These are phyloP conservation scores for Vitis hybrid DNA, from an alignment of 177 flowering plant species.

Conservation along the genomic window DNA sequence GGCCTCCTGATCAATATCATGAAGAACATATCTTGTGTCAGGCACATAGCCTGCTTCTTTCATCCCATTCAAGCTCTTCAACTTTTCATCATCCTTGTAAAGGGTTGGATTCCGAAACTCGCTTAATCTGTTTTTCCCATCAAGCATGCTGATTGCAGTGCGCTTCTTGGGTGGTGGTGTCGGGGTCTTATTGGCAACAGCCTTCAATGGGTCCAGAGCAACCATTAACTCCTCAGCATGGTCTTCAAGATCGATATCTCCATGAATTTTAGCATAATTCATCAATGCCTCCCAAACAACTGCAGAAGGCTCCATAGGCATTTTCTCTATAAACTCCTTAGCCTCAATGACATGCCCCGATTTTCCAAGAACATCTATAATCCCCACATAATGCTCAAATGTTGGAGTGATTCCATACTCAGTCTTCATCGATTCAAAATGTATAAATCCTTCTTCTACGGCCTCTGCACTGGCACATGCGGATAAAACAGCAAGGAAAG, in stretches of 20 bases:
- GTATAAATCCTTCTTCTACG: slow-evolving; percentile 77
- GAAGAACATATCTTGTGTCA: slow-evolving; percentile 81
- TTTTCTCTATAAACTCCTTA: slow-evolving; percentile 51
- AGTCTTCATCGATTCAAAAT: slow-evolving; percentile 65
- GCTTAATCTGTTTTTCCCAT: slow-evolving; percentile 56
- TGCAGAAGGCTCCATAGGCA: slow-evolving; percentile 57
- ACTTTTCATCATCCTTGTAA: slow-evolving; percentile 63
- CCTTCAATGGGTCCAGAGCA: slow-evolving; percentile 63
- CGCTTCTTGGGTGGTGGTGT: slow-evolving; percentile 69
- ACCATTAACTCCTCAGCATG: slow-evolving; percentile 64
- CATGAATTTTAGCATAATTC: slow-evolving; percentile 75
- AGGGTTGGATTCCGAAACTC: slow-evolving; percentile 56
- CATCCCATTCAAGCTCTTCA: slow-evolving; percentile 41
- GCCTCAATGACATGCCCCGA: slow-evolving; percentile 69
- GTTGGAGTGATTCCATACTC: slow-evolving; percentile 57
- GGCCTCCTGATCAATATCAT: slow-evolving; percentile 94
- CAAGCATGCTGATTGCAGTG: slow-evolving; percentile 61
- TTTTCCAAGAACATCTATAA: slow-evolving; percentile 68
- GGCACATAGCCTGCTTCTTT: slow-evolving; percentile 76
- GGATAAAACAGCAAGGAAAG: slow-evolving; percentile 60
- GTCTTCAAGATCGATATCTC: slow-evolving; percentile 84
- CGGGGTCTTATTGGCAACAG: slow-evolving; percentile 47
- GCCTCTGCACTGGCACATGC: slow-evolving; percentile 83
- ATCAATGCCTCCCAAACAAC: slow-evolving; percentile 65
- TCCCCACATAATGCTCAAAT: slow-evolving; percentile 64